Evolutionary conservation across 116 monocot species (phyloP).

Genomic region (Zostera marina): DNA sequence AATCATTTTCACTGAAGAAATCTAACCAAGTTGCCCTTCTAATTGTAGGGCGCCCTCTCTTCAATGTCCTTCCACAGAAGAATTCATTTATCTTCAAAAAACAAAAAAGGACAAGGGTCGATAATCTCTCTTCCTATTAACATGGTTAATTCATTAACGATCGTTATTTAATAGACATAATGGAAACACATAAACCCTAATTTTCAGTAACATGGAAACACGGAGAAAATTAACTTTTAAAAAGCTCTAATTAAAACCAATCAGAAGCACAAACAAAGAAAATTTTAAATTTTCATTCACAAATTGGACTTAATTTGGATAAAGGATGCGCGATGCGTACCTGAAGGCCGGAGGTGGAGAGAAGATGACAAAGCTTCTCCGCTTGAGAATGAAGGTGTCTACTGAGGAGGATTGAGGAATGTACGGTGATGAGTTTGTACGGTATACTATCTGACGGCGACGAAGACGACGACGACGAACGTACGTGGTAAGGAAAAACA

Average conservation of each 20-base stretch:
- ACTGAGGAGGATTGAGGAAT: background rate
- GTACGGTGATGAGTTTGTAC: background rate
- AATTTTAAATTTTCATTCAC: no score
- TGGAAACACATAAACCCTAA: no score
- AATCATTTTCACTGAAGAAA: background rate
- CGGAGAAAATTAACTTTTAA: no score
- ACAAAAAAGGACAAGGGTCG: background rate
- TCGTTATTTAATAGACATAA: no score
- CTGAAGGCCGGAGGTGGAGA: background rate
- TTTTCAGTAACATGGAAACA: no score
- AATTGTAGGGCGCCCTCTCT: background rate
- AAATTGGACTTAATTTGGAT: background rate
- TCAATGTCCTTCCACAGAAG: background rate
- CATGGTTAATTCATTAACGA: background rate
- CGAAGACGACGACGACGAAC: background rate
- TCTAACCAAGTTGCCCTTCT: background rate
- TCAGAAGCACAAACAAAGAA: no score
- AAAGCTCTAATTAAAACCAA: no score
- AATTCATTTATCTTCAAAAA: slow-evolving; percentile 2
- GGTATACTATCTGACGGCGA: background rate
- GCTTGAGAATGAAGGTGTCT: slow-evolving; percentile 4
- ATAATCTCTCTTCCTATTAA: background rate
- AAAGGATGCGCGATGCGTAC: background rate
- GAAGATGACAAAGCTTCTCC: background rate
- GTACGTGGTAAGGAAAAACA: background rate